Conservation (phyloP, 768 basidiomycete species). For the Paxillus involutus region DNA sequence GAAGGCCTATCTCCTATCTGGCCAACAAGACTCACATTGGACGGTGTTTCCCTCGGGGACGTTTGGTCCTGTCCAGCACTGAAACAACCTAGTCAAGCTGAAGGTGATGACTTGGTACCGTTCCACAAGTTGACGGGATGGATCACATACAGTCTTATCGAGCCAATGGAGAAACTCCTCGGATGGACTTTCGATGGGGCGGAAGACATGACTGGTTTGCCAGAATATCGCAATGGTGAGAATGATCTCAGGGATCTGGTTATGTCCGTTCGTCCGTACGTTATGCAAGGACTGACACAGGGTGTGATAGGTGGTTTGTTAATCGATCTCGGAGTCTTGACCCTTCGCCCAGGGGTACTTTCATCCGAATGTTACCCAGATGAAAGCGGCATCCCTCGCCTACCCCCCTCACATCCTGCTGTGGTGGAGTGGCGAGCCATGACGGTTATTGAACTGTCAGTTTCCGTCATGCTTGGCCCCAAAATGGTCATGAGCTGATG, state of each 20-base stretch:
- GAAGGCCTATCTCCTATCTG: constrained; percentile 85
- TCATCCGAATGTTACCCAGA: constrained; percentile 44
- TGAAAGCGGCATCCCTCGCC: constrained; percentile 50
- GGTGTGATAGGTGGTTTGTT: constrained; percentile 71
- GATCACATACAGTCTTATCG: constrained; percentile 87
- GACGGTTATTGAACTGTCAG: constrained; percentile 90
- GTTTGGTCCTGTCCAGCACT: constrained; percentile 85
- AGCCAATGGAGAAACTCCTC: constrained; percentile 75
- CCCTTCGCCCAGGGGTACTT: constrained; percentile 58
- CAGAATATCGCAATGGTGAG: constrained; percentile 91
- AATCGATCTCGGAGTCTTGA: constrained; percentile 79
- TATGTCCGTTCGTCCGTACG: not conserved
- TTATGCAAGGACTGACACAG: not conserved
- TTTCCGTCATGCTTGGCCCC: constrained; percentile 12
- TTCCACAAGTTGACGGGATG: constrained; percentile 98
- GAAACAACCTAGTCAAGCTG: constrained; percentile 25
- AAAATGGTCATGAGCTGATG: constrained; percentile 1
- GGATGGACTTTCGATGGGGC: constrained; percentile 81
- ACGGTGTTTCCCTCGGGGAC: constrained; percentile 77
- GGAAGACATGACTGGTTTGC: constrained; percentile 87
- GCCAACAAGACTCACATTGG: constrained; percentile 74
- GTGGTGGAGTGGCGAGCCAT: constrained; percentile 96
- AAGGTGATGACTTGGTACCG: constrained; percentile 77
- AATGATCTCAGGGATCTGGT: not conserved
- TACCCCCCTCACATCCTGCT: constrained; percentile 79